Conservation (phyloP, 495 filamentous ascomycete species). For the Neurospora intermedia region DNA sequence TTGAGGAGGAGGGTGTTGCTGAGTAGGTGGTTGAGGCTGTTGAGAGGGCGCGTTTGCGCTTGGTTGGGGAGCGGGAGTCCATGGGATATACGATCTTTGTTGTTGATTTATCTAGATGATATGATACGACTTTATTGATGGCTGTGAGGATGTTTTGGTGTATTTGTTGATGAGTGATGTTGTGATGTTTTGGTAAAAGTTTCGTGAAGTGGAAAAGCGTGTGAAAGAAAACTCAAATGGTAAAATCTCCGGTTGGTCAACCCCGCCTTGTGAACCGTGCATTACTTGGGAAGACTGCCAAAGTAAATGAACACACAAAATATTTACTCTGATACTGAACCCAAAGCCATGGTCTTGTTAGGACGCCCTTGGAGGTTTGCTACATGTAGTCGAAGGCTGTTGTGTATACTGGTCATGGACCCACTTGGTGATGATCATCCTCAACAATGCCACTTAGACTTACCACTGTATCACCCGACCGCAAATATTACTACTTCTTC, state of each 20-base stretch:
- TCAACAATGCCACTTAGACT: background rate
- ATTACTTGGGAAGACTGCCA: background rate
- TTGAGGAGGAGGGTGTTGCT: slow-evolving; percentile 14
- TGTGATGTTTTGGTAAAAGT: background rate
- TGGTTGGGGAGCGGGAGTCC: background rate
- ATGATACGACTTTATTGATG: background rate
- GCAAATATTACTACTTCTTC: background rate
- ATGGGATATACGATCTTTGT: background rate
- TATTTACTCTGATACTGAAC: background rate
- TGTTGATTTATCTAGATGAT: background rate
- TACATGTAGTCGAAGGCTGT: background rate
- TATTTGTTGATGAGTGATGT: background rate
- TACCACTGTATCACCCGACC: background rate
- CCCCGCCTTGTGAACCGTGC: background rate
- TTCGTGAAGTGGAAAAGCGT: background rate
- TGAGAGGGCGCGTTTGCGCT: slow-evolving; percentile 16
- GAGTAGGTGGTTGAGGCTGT: background rate
- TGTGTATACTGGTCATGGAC: background rate
- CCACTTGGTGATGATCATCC: background rate
- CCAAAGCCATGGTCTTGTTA: background rate
- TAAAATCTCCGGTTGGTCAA: background rate
- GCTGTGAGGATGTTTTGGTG: background rate
- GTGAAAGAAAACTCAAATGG: background rate
- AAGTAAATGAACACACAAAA: background rate
- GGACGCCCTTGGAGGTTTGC: background rate